These are phyloP conservation scores for Taphrina sp. DNA, from an alignment of 1,139 yeast species.

Conservation along the genomic window DNA sequence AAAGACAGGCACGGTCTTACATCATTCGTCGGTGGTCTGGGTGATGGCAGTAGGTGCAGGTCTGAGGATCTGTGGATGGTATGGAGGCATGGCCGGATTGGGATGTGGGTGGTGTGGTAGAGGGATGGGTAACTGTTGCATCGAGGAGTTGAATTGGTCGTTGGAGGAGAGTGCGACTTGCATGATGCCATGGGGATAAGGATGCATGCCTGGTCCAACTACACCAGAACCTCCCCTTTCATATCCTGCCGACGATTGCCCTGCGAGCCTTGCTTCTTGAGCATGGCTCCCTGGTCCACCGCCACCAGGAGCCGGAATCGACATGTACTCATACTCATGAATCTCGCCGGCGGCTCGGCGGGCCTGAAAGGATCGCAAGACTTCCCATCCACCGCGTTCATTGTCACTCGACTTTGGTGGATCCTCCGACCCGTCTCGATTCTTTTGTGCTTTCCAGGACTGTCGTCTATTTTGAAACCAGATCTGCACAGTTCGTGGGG, in stretches of 20 bases:
- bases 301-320: constrained; percentile 32
- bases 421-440: neutral
- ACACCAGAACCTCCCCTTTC: too few relatives aligned
- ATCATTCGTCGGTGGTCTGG: neutral
- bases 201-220: neutral
- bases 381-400: constrained; percentile 33
- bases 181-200: constrained; percentile 21
- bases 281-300: too few relatives aligned
- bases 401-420: constrained; percentile 19
- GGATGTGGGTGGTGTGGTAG: constrained; percentile 13
- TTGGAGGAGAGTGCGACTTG: constrained; percentile 19
- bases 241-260: too few relatives aligned
- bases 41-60: neutral
- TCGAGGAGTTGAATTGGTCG: constrained; percentile 15
- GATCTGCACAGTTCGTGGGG: constrained; percentile 47
- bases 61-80: neutral
- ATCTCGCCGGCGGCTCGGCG: constrained; percentile 27
- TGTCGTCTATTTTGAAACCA: constrained; percentile 48
- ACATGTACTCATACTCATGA: constrained; percentile 22
- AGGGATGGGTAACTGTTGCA: constrained; percentile 11
- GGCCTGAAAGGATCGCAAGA: constrained; percentile 23
- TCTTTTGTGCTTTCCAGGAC: constrained; percentile 45
- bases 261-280: too few relatives aligned
- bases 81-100: neutral
- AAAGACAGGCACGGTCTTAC: too few relatives aligned